Evolutionary conservation across 192 early-diverging fungal species (phyloP).

Genomic region (Umbelopsis vinacea): DNA sequence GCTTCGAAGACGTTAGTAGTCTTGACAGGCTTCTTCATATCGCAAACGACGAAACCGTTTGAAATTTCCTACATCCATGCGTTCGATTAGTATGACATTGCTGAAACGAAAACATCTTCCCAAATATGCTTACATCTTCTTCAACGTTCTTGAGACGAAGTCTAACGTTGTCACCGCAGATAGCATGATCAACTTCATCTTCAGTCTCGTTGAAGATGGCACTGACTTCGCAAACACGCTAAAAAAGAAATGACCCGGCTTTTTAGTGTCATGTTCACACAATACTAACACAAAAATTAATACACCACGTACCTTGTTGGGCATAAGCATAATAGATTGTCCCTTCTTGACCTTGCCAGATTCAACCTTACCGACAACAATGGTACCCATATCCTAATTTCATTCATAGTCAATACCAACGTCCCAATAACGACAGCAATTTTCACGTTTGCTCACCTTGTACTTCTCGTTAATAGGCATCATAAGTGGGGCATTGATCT

Average conservation of each 20-base stretch:
- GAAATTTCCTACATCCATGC: slow-evolving; percentile 61
- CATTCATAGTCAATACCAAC: no score
- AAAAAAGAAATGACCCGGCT: no score
- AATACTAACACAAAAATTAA: no score
- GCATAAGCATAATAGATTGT: slow-evolving; percentile 88
- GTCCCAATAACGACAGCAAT: no score
- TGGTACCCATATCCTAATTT: slow-evolving; percentile 90
- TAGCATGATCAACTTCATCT: slow-evolving; percentile 71
- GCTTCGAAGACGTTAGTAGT: slow-evolving; percentile 82
- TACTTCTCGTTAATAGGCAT: slow-evolving; percentile 96
- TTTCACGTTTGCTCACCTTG: slow-evolving; percentile 53
- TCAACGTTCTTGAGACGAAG: slow-evolving; percentile 89
- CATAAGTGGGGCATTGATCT: slow-evolving; percentile 86
- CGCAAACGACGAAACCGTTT: slow-evolving; percentile 89
- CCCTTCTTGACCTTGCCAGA: slow-evolving; percentile 91
- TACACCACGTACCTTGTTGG: slow-evolving; percentile 92
- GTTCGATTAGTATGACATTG: no score
- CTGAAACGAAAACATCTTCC: not conserved
- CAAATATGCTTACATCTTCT: slow-evolving; percentile 71
- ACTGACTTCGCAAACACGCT: slow-evolving; percentile 66
- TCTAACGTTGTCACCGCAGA: slow-evolving; percentile 94
- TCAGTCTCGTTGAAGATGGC: slow-evolving; percentile 87
- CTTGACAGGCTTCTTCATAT: slow-evolving; percentile 77
- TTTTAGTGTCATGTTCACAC: no score
- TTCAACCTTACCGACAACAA: slow-evolving; percentile 97